Evolutionary conservation across 768 basidiomycete species (phyloP).

Genomic region (Calocera cornea): DNA sequence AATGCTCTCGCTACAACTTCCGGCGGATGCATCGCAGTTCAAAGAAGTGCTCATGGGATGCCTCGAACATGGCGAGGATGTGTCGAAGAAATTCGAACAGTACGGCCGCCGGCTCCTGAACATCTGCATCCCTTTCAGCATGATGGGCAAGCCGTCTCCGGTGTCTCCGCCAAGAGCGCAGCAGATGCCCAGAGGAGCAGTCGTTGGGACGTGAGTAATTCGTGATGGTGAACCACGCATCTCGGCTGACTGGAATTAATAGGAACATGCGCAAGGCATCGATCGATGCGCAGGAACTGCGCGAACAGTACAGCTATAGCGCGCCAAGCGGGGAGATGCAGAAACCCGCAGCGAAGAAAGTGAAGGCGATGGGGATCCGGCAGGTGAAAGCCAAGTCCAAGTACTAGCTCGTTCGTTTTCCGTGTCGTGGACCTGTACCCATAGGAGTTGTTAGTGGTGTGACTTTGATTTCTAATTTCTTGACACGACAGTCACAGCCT

Average conservation of each 20-base stretch:
- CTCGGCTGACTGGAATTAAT: background rate
- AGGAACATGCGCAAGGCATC: background rate
- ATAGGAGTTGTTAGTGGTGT: background rate
- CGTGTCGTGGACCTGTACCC: background rate
- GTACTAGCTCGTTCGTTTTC: background rate
- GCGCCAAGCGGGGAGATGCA: background rate
- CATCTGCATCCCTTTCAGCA: background rate
- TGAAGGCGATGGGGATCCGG: background rate
- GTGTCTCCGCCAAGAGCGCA: background rate
- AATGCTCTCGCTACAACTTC: conserved; percentile 9
- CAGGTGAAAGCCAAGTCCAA: conserved; percentile 3
- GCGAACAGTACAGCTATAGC: background rate
- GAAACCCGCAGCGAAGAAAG: background rate
- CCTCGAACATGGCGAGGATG: conserved; percentile 6
- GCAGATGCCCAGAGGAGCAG: background rate
- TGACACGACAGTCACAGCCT: background rate
- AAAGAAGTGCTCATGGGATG: conserved; percentile 8
- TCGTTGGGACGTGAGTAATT: background rate
- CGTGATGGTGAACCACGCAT: background rate
- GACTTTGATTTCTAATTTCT: background rate
- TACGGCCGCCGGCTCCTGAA: conserved; percentile 13
- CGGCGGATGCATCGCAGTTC: conserved; percentile 13
- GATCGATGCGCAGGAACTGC: background rate
- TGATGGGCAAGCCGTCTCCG: background rate
- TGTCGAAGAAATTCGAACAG: conserved; percentile 9